Conservation (phyloP, 2,329 filamentous ascomycete genomes). For the Fusarium coffeatum region DNA sequence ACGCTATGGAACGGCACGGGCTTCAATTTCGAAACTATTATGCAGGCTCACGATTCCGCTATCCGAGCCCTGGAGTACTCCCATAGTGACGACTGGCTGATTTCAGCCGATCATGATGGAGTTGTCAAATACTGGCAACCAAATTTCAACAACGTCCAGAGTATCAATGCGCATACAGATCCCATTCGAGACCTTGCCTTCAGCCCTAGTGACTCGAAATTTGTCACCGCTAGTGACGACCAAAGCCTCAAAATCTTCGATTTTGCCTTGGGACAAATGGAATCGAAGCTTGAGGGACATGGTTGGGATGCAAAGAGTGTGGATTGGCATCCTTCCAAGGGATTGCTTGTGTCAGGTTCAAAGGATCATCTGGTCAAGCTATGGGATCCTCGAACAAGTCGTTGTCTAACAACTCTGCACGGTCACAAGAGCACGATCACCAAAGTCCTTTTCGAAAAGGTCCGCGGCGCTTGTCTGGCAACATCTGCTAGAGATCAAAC, state of each 20-base stretch:
- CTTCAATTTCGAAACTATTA: slow-evolving; percentile 99
- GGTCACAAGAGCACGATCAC: slow-evolving; percentile 98
- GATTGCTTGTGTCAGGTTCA: slow-evolving; percentile 91
- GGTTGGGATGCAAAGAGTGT: slow-evolving; percentile 98
- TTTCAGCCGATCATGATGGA: slow-evolving; percentile 95
- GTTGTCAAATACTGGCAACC: slow-evolving; percentile 99
- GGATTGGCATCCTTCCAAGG: slow-evolving; percentile 97
- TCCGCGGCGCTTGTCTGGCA: slow-evolving; percentile 85
- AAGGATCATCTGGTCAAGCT: slow-evolving; percentile 98
- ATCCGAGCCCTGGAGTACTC: slow-evolving; percentile 89
- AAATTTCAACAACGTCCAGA: slow-evolving; percentile 99
- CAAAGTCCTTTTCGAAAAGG: slow-evolving; percentile 89
- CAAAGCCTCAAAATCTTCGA: slow-evolving; percentile 95
- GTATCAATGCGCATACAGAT: slow-evolving; percentile 89
- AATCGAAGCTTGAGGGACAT: slow-evolving; percentile 89
- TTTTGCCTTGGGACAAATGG: slow-evolving; percentile 86
- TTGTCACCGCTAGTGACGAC: slow-evolving; percentile 95
- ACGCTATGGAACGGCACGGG: slow-evolving; percentile 98
- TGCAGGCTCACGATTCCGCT: slow-evolving; percentile 94
- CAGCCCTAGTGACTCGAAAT: slow-evolving; percentile 93
- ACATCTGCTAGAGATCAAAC: slow-evolving; percentile 95
- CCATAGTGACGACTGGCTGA: slow-evolving; percentile 95
- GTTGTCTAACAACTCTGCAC: slow-evolving; percentile 92
- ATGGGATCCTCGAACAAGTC: slow-evolving; percentile 94
- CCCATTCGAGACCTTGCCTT: slow-evolving; percentile 93